Percentiles rank a stretch among this genome's conserved stretches.
These are phyloP conservation scores for Colletotrichum lini DNA, from an alignment of 2,329 filamentous ascomycete species.

Conservation along the genomic window DNA sequence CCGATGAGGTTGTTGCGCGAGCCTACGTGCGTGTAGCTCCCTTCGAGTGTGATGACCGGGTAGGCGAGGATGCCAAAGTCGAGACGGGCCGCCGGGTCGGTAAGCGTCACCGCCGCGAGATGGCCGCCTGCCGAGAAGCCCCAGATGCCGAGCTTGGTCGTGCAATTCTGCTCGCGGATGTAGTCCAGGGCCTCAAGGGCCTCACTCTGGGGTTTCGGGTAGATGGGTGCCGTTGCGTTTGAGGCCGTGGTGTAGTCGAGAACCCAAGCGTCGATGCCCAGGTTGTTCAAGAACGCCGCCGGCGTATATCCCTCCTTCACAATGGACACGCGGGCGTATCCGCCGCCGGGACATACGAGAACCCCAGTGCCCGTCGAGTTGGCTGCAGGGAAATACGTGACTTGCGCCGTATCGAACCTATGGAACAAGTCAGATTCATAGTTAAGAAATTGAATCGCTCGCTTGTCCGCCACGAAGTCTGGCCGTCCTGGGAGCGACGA, in stretches of 20 bases:
- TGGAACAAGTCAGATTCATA: background rate
- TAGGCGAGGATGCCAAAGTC: constrained; percentile 46
- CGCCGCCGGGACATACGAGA: constrained; percentile 44
- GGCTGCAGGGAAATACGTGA: constrained; percentile 33
- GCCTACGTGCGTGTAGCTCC: constrained; percentile 39
- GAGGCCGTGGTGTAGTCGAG: constrained; percentile 43
- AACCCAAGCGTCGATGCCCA: constrained; percentile 45
- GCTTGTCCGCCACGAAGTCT: background rate
- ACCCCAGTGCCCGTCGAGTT: constrained; percentile 40
- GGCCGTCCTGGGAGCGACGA: background rate
- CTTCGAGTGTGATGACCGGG: constrained; percentile 45
- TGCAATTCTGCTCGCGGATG: constrained; percentile 41
- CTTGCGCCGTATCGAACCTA: constrained; percentile 29
- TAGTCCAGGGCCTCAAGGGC: constrained; percentile 42
- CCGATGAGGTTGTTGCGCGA: constrained; percentile 45
- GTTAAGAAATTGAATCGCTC: background rate
- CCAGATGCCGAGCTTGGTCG: constrained; percentile 45
- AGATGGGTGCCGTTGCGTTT: constrained; percentile 42
- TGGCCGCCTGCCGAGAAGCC: constrained; percentile 47
- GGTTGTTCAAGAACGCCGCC: constrained; percentile 39
- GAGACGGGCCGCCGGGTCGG: constrained; percentile 41
- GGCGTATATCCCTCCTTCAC: constrained; percentile 41
- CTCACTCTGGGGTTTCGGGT: constrained; percentile 42
- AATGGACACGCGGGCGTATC: constrained; percentile 41
- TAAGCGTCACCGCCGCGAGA: constrained; percentile 44